Evolutionary conservation across 352 stramenopile species (phyloP).

Genomic region (Phytophthora podocarpi): DNA sequence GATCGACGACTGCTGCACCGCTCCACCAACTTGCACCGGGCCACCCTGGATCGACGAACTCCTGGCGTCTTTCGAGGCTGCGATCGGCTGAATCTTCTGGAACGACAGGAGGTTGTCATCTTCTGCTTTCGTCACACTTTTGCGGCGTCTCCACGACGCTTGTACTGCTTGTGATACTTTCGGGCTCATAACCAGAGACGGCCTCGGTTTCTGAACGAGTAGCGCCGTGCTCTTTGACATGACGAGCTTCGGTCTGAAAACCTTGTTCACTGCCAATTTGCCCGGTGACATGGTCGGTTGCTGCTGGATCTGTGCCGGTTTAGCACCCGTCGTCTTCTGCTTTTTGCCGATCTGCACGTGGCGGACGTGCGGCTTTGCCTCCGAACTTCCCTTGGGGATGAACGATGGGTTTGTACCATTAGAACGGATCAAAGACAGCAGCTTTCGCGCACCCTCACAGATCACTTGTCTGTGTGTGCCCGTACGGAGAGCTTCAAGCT

Average conservation of each 20-base stretch:
- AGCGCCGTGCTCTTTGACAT: slow-evolving; percentile 27
- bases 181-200: slow-evolving; percentile 35
- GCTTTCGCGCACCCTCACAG: slow-evolving; percentile 56
- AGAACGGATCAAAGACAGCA: slow-evolving; percentile 60
- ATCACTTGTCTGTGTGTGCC: slow-evolving; percentile 47
- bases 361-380: slow-evolving; percentile 33
- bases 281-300: slow-evolving; percentile 12
- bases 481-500: slow-evolving; percentile 40
- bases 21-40: not conserved
- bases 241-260: slow-evolving; percentile 22
- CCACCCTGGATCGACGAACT: slow-evolving; percentile 15
- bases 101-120: slow-evolving; percentile 41
- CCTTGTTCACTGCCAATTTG: slow-evolving; percentile 25
- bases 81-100: slow-evolving; percentile 20
- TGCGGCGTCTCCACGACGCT: slow-evolving; percentile 49
- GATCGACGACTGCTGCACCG: slow-evolving; percentile 21
- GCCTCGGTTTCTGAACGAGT: not conserved
- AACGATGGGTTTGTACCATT: slow-evolving; percentile 47
- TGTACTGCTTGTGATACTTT: slow-evolving; percentile 46
- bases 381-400: slow-evolving; percentile 36
- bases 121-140: slow-evolving; percentile 22
- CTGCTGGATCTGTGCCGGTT: slow-evolving; percentile 1
- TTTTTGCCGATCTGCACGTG: slow-evolving; percentile 27
- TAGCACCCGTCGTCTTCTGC: slow-evolving; percentile 13
- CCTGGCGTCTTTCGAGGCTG: slow-evolving; percentile 6